Base-by-base conservation (phyloP, 1,139 yeast genomes). In the Meyerozyma athensensis region DNA sequence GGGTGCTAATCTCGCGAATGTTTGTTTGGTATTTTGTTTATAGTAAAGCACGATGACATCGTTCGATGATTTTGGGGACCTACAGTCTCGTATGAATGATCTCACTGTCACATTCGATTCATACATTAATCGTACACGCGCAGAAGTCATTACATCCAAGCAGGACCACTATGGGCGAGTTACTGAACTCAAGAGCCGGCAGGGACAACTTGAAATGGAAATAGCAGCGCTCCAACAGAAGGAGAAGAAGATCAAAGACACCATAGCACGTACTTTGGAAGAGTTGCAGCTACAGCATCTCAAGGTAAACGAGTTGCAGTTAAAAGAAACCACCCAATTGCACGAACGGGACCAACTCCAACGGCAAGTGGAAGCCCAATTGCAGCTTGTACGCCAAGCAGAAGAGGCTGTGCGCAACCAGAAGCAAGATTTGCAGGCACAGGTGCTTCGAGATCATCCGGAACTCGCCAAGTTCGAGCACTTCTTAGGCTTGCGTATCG, bases 401-500 rank as follows among this genome's bases (percentile, higher is more conserved):
- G 52, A 53, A 21, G 47, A 46, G 13, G 49, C 52, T 20, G 47
- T 58, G 22, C 40, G 43, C n/a, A 45, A 39, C 7, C 48, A 53
- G 5, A 51, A 51, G 34, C 44, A 42, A 34, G 46, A 48, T 30
- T 41, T 63, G 35, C 48, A 49, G 31, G 50, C 49, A 10, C 67
- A 66, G 42, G 46, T 53, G 19, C 52, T 56, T 19, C 54, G 56
- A 19, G 77, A 72, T 39, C 52, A 57, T 38, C 65, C 64, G 4
- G 67, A 71, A 37, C 59, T 74, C 16, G 49, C 61, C 26, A 62
- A 68, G 37, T 72, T 61, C 44, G 79, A 74, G 41, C 55, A 58
- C 36, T 65, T 72, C 40, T 54, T 73, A 36, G 80, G 81, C 1
- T 50, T 75, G 35, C 60, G 55, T 35, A 63, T 74, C 26, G 68